Percentiles rank a stretch among this genome's conserved stretches.
Conservation (phyloP, 257 asterid genomes). For the Mentha longifolia region DNA sequence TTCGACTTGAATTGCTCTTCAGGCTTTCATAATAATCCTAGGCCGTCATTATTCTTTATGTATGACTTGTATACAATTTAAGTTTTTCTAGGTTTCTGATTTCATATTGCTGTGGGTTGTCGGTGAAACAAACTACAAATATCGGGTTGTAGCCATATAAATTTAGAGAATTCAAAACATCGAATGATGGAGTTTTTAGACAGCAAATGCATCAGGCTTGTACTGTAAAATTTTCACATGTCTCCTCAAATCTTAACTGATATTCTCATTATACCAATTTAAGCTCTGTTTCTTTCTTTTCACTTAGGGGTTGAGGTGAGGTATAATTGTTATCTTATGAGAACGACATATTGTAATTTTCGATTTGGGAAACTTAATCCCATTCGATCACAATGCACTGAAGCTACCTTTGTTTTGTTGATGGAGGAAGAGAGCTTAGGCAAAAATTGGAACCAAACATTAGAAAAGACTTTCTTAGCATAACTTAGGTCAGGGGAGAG, state of each 20-base stretch:
- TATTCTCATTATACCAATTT: not conserved
- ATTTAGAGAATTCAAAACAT: not conserved
- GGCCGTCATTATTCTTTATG: not conserved
- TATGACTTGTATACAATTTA: not conserved
- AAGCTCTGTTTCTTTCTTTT: not conserved
- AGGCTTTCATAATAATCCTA: not conserved
- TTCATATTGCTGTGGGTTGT: not conserved
- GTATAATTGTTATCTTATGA: not conserved
- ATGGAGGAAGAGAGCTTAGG: not conserved
- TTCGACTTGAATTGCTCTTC: not conserved
- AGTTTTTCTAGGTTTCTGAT: not conserved
- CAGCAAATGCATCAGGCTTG: not conserved
- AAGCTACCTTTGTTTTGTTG: not conserved
- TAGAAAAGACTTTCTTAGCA: not conserved
- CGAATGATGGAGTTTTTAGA: not conserved
- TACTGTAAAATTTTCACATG: not conserved
- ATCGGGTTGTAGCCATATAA: not conserved
- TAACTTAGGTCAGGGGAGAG: not conserved
- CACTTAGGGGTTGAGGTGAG: not conserved
- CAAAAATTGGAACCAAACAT: not conserved
- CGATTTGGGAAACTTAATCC: not conserved
- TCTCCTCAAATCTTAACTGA: not conserved
- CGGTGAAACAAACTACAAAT: not conserved
- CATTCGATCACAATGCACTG: not conserved
- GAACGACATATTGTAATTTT: not conserved